Percentiles rank a stretch among this genome's conserved stretches.
Conservation (phyloP, 148 eudicot genomes). For the Diospyros lotus region DNA sequence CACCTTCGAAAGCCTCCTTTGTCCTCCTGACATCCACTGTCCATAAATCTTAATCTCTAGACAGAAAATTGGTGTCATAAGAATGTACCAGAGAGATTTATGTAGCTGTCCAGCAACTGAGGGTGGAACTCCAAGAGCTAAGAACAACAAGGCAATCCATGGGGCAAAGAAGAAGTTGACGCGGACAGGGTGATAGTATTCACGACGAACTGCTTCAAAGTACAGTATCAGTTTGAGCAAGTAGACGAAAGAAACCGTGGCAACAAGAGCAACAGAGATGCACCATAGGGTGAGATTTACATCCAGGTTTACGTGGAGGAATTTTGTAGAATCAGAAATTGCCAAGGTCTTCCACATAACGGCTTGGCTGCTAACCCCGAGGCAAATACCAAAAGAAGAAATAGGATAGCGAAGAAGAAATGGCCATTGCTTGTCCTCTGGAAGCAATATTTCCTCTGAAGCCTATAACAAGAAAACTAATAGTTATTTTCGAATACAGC, state of each 20-base stretch:
- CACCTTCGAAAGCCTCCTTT: slow-evolving; percentile 77
- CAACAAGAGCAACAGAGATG: slow-evolving; percentile 44
- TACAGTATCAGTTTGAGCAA: slow-evolving; percentile 60
- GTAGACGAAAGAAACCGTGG: slow-evolving; percentile 42
- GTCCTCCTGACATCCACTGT: slow-evolving; percentile 98
- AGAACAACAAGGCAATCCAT: slow-evolving; percentile 58
- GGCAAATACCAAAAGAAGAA: slow-evolving; percentile 81
- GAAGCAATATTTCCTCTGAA: slow-evolving; percentile 74
- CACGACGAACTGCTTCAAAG: slow-evolving; percentile 91
- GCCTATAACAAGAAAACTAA: slow-evolving; percentile 35
- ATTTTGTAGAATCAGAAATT: slow-evolving; percentile 48
- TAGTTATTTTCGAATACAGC: background rate
- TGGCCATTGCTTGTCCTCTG: slow-evolving; percentile 86
- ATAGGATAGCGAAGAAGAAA: slow-evolving; percentile 81
- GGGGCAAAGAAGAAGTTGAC: slow-evolving; percentile 97
- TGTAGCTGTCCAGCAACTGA: slow-evolving; percentile 38
- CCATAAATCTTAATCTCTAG: slow-evolving; percentile 91
- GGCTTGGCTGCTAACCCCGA: slow-evolving; percentile 93
- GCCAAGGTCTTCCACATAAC: slow-evolving; percentile 78
- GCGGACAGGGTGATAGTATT: slow-evolving; percentile 82
- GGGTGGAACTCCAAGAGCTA: slow-evolving; percentile 67
- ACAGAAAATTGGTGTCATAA: slow-evolving; percentile 69
- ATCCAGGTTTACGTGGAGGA: slow-evolving; percentile 53
- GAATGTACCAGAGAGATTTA: slow-evolving; percentile 58
- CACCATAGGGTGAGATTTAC: slow-evolving; percentile 66